Conservation (phyloP, 345 rosid species). For the Populus alba region DNA sequence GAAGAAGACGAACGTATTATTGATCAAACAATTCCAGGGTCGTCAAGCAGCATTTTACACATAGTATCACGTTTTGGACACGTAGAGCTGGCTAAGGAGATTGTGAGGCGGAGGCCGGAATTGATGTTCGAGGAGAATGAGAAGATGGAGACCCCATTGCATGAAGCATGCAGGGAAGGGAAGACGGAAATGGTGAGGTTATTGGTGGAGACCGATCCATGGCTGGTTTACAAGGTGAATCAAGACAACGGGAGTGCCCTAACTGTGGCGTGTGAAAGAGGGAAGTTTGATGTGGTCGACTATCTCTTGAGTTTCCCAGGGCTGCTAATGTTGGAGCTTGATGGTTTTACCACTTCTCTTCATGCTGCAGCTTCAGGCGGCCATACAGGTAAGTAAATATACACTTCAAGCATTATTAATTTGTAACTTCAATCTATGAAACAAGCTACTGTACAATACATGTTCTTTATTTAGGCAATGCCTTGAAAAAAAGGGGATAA, state of each 20-base stretch:
- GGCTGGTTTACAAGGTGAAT: conserved; percentile 16
- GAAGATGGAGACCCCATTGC: conserved; percentile 44
- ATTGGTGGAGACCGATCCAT: conserved; percentile 29
- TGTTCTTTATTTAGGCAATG: too few species aligned
- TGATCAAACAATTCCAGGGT: conserved; percentile 10
- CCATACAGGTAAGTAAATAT: conserved; percentile 26
- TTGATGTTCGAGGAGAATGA: conserved; percentile 31
- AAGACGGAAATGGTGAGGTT: conserved; percentile 30
- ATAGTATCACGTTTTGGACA: conserved; percentile 43
- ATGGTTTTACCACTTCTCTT: conserved; percentile 32
- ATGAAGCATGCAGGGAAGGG: conserved; percentile 48
- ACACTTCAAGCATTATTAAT: too few species aligned
- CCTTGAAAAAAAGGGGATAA: too few species aligned
- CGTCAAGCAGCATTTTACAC: conserved; percentile 42
- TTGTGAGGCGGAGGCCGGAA: conserved; percentile 42
- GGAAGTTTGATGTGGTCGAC: conserved; percentile 27
- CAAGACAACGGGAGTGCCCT: conserved; percentile 17
- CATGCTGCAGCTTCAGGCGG: conserved; percentile 43
- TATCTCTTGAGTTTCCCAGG: conserved; percentile 19
- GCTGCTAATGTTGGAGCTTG: conserved; percentile 35
- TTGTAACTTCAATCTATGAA: too few species aligned
- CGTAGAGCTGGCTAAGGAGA: conserved; percentile 35
- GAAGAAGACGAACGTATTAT: conserved; percentile 13
- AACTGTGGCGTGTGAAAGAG: conserved; percentile 32
- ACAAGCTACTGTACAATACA: too few species aligned